Evolutionary conservation across 192 early-diverging fungal species (phyloP), one percentile per base, ranked within the genome.

Genomic region (Coemansia brasiliensis): DNA sequence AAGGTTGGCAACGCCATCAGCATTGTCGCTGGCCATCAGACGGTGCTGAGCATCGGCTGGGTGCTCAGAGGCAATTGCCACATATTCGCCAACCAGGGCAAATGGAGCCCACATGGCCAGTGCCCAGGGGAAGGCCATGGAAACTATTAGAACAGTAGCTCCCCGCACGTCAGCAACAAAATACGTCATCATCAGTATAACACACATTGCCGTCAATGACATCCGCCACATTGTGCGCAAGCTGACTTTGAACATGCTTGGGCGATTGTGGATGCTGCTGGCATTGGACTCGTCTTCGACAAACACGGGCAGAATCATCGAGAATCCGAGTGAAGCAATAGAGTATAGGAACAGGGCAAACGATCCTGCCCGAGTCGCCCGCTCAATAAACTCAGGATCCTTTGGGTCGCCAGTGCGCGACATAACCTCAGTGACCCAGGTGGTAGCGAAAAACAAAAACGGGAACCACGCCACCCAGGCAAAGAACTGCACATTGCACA

Each of bases 391-490:
- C 18, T 72, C 72, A 0, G 69, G 63, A 49, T 67, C 75, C 17
- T 12, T 44, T 9, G 63, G n/a, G 25, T 66, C 55, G 24, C 38
- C 75, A 1, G 55, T 63, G 8, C 69, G 60, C 16, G 67, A 62
- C 57, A 66, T 61, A 26, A 73, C 52, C 48, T 71, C 73, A 22
- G 68, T 74, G 35, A 82, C 72, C 65, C 73, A 82, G 7, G 80
- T 78, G 1, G 74, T 76, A 18, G 89, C 87, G 73, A 95, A 98
- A 70, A 96, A 97, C 24, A 98, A 77, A 69, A 96, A 95, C 15
- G 94, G 93, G 63, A 98, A 98, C 92, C 94, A 94, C n/a, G 90
- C 94, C 71, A 96, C 83, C 94, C 94, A 98, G 21, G 90, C 86
- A 82, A 94, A 94, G 45, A 98, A 91, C 65, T 98, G 96, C 13